phyloP scores from a whole-genome alignment of 352 stramenopile genomes.

The Saprolegnia parasitica region DNA sequence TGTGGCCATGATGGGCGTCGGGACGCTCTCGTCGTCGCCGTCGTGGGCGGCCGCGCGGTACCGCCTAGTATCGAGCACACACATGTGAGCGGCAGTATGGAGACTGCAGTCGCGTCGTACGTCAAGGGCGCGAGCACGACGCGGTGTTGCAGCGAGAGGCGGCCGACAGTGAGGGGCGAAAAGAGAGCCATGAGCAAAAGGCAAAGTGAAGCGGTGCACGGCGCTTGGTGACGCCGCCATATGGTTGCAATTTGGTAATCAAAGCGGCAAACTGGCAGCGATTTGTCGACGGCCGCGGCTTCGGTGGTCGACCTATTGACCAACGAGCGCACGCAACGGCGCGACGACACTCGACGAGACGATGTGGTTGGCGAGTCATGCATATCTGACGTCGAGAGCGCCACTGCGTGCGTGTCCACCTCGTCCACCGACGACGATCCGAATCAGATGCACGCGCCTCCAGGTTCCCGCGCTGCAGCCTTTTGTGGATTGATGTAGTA shows the following conservation, averaged over 20 bases:
- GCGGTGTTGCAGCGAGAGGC: constrained; percentile 40
- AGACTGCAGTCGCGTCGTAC: constrained; percentile 2
- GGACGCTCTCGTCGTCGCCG: constrained; percentile 35
- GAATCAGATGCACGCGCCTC: too few relatives aligned
- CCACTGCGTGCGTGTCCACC: too few relatives aligned
- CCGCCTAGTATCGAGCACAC: constrained; percentile 4
- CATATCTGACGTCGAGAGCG: too few relatives aligned
- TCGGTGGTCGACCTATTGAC: background rate
- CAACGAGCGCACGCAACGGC: too few relatives aligned
- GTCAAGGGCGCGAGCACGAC: constrained; percentile 69
- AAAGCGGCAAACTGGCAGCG: background rate
- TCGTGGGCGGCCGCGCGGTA: constrained; percentile 33
- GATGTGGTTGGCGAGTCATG: too few relatives aligned
- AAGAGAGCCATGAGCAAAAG: constrained; percentile 14
- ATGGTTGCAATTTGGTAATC: constrained; percentile 5
- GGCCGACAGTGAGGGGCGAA: constrained; percentile 13
- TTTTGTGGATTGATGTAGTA: too few relatives aligned
- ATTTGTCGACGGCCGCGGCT: background rate
- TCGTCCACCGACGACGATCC: too few relatives aligned
- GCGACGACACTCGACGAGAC: too few relatives aligned
- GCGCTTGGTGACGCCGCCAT: background rate
- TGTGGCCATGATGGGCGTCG: constrained; percentile 37
- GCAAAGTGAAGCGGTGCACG: background rate
- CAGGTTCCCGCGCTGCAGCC: too few relatives aligned
- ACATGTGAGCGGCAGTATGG: background rate